Evolutionary conservation across 139 green algal species (phyloP), one percentile per base, ranked within the genome.

Genomic region (Haematococcus sp.): DNA sequence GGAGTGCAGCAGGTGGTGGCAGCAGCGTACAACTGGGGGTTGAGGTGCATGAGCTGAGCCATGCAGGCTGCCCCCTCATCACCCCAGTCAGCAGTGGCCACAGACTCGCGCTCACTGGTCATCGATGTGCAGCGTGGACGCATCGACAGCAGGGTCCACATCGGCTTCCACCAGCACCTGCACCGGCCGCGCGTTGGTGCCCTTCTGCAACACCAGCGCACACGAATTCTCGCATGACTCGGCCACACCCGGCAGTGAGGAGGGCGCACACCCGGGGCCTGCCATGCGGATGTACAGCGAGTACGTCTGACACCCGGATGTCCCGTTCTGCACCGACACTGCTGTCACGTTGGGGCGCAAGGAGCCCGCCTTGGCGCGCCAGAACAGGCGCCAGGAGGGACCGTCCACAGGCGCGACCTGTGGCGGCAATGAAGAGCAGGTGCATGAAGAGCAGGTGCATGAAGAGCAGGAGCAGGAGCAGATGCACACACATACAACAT

Each of bases 201-300:
- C 71, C 70, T 78, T 75, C 40, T 71, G 56, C 15, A 82, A 55
- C 15, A 78, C 73, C 68, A 81, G n/a, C 2, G 75, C 58, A 46
- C 75, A 81, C 9, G 4, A 65, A 2, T n/a, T 5, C 27, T 81
- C 75, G 35, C 75, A 81, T n/a, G 22, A 44, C 23, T 49, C 7
- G 22, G 61, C 34, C 11, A 76, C 75, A 4, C 75, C 75, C n/a
- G 44, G 43, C 20, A 76, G 25, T 13, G 65, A 69, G 5, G 75
- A 74, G 15, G 22, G 34, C 30, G 30, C 3, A 59, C 75, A 81
- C 54, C 67, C 58, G 17, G 20, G 9, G 4, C 68, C 59, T n/a
- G 67, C 30, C 27, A 61, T 56, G 43, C 34, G 61, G 30, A 81
- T 72, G 28, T 67, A 40, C 3, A 81, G 46, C 4, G 44, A 32